These are phyloP conservation scores for Asterionellopsis glacialis DNA, from an alignment of 108 stramenopile genomes.

Conservation along the genomic window DNA sequence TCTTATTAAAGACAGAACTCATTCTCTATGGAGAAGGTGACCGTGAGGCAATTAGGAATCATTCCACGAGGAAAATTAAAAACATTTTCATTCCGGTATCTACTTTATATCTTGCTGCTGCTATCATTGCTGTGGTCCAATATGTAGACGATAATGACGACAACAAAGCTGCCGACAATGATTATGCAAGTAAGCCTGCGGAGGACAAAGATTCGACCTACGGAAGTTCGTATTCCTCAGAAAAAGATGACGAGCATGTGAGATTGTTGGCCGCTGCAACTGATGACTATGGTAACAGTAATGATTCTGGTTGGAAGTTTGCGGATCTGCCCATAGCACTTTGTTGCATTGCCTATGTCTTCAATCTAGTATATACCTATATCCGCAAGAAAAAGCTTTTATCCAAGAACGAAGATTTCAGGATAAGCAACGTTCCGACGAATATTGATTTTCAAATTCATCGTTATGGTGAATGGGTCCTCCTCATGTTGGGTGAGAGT, in stretches of 20 bases:
- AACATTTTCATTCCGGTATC: not conserved
- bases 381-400: not conserved
- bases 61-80: not conserved
- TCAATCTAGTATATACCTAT: not conserved
- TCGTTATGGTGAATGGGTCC: conserved; percentile 43
- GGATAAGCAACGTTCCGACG: not conserved
- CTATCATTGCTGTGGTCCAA: not conserved
- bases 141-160: not conserved
- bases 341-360: not conserved
- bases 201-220: too few relatives aligned
- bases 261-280: not conserved
- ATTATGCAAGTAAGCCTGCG: not conserved
- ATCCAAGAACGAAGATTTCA: not conserved
- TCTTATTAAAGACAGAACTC: not conserved
- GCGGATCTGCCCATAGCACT: not conserved
- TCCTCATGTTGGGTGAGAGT: conserved; percentile 72
- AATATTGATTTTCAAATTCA: conserved; percentile 5
- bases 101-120: not conserved
- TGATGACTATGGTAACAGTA: not conserved
- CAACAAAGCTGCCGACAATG: not conserved
- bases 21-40: not conserved
- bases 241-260: not conserved
- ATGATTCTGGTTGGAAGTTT: not conserved
- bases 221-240: too few relatives aligned
- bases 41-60: not conserved